phyloP scores from a whole-genome alignment of 106 monocot species.

The Acorus gramineus region DNA sequence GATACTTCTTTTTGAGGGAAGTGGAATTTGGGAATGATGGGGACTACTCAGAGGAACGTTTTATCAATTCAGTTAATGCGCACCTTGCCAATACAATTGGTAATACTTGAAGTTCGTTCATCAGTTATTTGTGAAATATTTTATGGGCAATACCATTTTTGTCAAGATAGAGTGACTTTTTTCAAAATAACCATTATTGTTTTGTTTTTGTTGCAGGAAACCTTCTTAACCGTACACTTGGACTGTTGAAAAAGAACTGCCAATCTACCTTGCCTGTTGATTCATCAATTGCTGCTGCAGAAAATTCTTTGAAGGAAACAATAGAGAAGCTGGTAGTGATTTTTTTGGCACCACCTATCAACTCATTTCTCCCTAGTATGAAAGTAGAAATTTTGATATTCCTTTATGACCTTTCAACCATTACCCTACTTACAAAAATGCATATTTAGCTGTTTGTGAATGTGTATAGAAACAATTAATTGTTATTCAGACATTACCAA shows the following conservation, averaged over 20 bases:
- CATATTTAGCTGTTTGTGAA: too few species aligned
- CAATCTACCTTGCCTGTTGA: conserved; percentile 64
- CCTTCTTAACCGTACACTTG: conserved; percentile 94
- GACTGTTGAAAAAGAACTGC: conserved; percentile 90
- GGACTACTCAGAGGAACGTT: conserved; percentile 91
- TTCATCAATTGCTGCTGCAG: conserved; percentile 64
- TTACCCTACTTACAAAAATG: too few species aligned
- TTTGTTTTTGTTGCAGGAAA: conserved; percentile 41
- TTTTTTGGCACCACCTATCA: not conserved
- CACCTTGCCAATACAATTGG: conserved; percentile 96
- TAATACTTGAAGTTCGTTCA: conserved; percentile 6
- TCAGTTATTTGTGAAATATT: too few species aligned
- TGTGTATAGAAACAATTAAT: too few species aligned
- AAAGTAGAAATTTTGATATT: too few species aligned
- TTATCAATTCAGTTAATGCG: conserved; percentile 88
- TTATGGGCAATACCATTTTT: too few species aligned
- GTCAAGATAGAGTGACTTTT: too few species aligned
- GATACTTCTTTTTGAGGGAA: conserved; percentile 95
- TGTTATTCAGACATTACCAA: too few species aligned
- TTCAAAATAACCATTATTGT: too few species aligned
- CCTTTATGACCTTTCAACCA: too few species aligned
- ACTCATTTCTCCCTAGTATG: too few species aligned
- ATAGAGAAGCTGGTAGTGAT: conserved; percentile 53
- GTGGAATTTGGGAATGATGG: conserved; percentile 97
- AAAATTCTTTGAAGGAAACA: conserved; percentile 48